Percentiles rank a stretch among this genome's conserved stretches.
Evolutionary conservation across 495 filamentous ascomycete species (phyloP).

Genomic region (Chaetomium tenue): DNA sequence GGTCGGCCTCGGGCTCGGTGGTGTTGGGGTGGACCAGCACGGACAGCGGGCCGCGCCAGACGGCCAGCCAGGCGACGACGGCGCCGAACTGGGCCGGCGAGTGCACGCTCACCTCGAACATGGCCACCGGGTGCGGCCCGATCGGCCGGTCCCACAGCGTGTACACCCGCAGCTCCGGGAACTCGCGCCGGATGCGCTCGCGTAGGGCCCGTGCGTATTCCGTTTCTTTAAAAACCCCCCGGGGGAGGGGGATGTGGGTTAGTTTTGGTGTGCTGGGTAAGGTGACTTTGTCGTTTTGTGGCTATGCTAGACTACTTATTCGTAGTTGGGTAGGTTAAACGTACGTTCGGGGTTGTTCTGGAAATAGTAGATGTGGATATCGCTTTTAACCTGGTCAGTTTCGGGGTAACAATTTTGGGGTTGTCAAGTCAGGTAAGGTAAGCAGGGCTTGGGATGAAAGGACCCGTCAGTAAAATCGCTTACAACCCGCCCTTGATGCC

Average conservation of each 20-base stretch:
- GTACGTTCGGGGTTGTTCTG: conserved; percentile 56
- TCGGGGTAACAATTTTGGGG: too few species aligned
- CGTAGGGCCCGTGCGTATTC: conserved; percentile 67
- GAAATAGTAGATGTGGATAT: conserved; percentile 80
- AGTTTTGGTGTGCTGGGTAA: not conserved
- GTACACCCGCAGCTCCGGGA: conserved; percentile 86
- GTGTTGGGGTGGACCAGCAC: conserved; percentile 84
- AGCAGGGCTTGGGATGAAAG: too few species aligned
- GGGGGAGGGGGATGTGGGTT: too few species aligned
- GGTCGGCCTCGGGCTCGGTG: conserved; percentile 33
- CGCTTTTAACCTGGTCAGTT: conserved; percentile 41
- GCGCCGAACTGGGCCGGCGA: conserved; percentile 85
- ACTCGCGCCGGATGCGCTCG: conserved; percentile 78
- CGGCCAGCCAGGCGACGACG: conserved; percentile 79
- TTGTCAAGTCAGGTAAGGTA: not conserved
- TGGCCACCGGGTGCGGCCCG: conserved; percentile 78
- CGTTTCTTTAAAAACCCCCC: conserved; percentile 1
- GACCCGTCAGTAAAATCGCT: not conserved
- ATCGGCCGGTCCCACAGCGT: conserved; percentile 70
- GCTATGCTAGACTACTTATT: too few species aligned
- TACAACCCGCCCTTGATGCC: conserved; percentile 58
- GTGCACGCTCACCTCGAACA: conserved; percentile 92
- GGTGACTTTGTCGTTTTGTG: not conserved
- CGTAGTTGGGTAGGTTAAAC: not conserved
- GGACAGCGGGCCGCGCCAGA: conserved; percentile 78